Conservation (phyloP, 352 stramenopile genomes). For the Phytopythium delawarense region DNA sequence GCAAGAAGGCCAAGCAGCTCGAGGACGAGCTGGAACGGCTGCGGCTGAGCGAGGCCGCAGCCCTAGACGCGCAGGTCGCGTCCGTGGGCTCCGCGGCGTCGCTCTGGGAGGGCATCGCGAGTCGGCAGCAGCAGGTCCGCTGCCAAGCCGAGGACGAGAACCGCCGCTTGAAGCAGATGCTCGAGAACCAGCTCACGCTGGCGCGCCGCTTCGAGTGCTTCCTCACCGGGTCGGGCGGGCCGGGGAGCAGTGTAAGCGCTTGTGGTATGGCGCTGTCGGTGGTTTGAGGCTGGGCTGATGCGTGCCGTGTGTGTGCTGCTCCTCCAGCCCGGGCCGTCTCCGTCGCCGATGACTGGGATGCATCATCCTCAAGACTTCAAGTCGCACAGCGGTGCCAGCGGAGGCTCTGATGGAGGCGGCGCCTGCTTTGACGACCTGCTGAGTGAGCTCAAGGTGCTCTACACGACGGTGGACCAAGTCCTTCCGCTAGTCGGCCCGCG, state of each 20-base stretch:
- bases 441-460: conserved; percentile 1
- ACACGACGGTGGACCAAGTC: conserved; percentile 1
- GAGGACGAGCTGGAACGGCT: conserved; percentile 20
- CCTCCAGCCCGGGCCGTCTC: background rate
- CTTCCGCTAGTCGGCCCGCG: background rate
- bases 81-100: background rate
- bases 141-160: conserved; percentile 9
- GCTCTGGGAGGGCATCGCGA: conserved; percentile 12
- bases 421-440: background rate
- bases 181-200: conserved; percentile 11
- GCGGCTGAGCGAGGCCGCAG: background rate
- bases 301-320: background rate
- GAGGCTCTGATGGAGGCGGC: background rate
- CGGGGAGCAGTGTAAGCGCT: background rate
- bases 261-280: no score
- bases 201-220: conserved; percentile 8
- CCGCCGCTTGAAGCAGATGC: conserved; percentile 8
- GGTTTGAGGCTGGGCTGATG: background rate
- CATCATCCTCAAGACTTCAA: background rate
- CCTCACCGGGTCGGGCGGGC: background rate
- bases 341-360: background rate
- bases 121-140: conserved; percentile 1
- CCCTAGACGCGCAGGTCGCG: background rate
- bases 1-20: conserved; percentile 38
- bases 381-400: background rate